These are phyloP conservation scores for Westerdykella aurantiaca DNA, from an alignment of 2,329 filamentous ascomycete genomes.

Conservation along the genomic window DNA sequence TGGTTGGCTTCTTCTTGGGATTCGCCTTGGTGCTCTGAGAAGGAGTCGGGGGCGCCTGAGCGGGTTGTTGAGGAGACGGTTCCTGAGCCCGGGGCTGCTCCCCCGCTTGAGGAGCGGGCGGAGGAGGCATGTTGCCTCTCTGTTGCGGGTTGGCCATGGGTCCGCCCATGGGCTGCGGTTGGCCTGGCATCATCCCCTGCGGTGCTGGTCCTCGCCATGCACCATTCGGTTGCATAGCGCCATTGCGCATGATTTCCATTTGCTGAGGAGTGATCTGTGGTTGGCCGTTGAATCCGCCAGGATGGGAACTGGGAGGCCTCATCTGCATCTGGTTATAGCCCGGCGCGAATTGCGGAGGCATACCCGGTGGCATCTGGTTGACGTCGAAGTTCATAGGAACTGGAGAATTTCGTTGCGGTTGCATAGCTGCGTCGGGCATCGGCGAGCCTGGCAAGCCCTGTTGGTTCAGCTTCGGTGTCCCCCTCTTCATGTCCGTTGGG, in stretches of 20 bases:
- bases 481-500: slow-evolving; percentile 71
- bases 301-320: slow-evolving; percentile 46
- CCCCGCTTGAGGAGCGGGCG: slow-evolving; percentile 41
- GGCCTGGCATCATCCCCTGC: slow-evolving; percentile 52
- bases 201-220: slow-evolving; percentile 33
- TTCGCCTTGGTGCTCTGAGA: slow-evolving; percentile 66
- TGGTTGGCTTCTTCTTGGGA: slow-evolving; percentile 73
- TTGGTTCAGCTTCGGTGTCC: slow-evolving; percentile 66
- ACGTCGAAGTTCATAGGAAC: slow-evolving; percentile 48
- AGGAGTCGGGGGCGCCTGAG: slow-evolving; percentile 65
- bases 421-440: slow-evolving; percentile 63
- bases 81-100: slow-evolving; percentile 41
- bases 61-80: slow-evolving; percentile 43
- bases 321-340: slow-evolving; percentile 37
- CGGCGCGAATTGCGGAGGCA: slow-evolving; percentile 33
- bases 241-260: slow-evolving; percentile 42
- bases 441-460: slow-evolving; percentile 62
- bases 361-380: slow-evolving; percentile 45
- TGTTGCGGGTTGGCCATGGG: slow-evolving; percentile 64
- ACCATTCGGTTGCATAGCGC: slow-evolving; percentile 35
- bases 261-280: slow-evolving; percentile 55
- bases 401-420: slow-evolving; percentile 57
- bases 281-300: slow-evolving; percentile 57
- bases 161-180: slow-evolving; percentile 46
- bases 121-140: slow-evolving; percentile 52